Conservation (phyloP, 1,139 yeast genomes). For the Sugiyamaella sp. region DNA sequence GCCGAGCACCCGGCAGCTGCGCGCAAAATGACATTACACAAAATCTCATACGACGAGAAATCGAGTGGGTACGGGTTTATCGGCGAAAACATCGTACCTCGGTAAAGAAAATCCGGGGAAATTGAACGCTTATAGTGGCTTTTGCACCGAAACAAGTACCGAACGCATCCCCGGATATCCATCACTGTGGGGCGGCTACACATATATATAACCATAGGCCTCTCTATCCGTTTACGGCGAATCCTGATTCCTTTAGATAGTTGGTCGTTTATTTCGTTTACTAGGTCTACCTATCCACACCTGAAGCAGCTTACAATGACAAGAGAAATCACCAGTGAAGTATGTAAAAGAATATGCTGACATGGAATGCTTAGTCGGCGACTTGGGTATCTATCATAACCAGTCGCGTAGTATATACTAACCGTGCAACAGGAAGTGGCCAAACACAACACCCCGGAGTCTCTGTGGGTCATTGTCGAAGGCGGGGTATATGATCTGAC, state of each 20-base stretch:
- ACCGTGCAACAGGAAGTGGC: constrained; percentile 57
- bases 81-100: constrained; percentile 6
- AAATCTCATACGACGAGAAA: constrained; percentile 1
- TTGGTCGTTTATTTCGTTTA: background rate
- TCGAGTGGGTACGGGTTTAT: constrained; percentile 1
- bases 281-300: background rate
- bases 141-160: background rate
- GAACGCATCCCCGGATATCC: background rate
- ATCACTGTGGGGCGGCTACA: background rate
- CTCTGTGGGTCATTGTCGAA: constrained; percentile 85
- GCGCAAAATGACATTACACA: constrained; percentile 9
- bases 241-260: no score
- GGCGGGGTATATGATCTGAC: constrained; percentile 87
- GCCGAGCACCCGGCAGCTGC: background rate
- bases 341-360: no score
- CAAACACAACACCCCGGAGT: constrained; percentile 74
- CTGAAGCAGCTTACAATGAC: constrained; percentile 8
- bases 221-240: no score
- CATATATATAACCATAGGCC: background rate
- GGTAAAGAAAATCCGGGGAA: constrained; percentile 16
- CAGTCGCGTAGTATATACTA: background rate
- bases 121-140: background rate
- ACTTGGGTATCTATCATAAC: no score
- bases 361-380: no score
- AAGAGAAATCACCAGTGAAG: constrained; percentile 15